Base-by-base conservation (phyloP, 1,139 yeast genomes). In the Geotrichum macrosporum region DNA sequence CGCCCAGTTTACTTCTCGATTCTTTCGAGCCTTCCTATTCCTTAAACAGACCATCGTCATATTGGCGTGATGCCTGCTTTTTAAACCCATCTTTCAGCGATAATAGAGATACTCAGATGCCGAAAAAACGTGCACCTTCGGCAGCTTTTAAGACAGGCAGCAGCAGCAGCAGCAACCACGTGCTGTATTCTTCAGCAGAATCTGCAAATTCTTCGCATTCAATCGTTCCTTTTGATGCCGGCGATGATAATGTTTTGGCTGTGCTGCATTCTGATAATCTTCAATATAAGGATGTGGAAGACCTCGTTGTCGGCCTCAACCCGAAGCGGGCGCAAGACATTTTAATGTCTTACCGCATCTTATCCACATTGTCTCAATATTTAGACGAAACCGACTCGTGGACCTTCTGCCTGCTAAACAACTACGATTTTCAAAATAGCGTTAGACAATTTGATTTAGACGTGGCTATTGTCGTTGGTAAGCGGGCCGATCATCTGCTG, bases 391-490 rank as follows among this genome's bases (percentile, higher is more conserved):
- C 64, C 1, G 56, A 61, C 22, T 55, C 62, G 5, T 62, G 68
- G 64, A 50, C 60, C 34, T 64, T 61, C 50, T 48, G 58, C 21
- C 50, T 59, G 43, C 55, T 64, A 20, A 50, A 53, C 21, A 46
- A 55, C 32, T 62, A 60, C 44, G 63, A 62, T 46, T 63, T 63
- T 44, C 58, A 56, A 33, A 45, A 47, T 10, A 55, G 58, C 12
- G 63, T 62, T 13, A 56, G 65, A 38, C 57, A 55, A 42, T 64
- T 65, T 45, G 67, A 64, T 51, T 50, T 60, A 33, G 65, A 64
- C 48, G 54, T 65, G 26, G 69, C 69, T 4, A 54, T 51, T 12
- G 57, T 57, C 40, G 66, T 65, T 10, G 60, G 60, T 32, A 51
- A 54, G 2, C 50, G 67, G 19, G 55, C 65, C 5, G 60, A 58